Evolutionary conservation across 106 monocot species (phyloP), one percentile per base, ranked within the genome.

Genomic region (Hemerocallis citrina): DNA sequence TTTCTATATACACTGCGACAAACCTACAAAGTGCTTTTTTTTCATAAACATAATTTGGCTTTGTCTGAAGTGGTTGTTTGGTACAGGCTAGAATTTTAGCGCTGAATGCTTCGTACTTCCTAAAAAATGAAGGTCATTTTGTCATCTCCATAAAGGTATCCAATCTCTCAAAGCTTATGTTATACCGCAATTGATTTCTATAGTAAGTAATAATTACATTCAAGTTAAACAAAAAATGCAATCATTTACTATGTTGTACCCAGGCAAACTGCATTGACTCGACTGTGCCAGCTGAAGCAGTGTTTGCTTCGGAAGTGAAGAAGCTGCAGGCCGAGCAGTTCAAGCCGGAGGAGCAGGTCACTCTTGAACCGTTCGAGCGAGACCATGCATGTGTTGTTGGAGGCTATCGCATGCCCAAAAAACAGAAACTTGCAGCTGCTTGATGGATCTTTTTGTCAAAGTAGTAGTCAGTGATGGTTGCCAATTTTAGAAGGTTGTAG

Each of bases 301-400:
- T 88, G 5, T 88, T 93, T 72, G 85, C 88, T 0, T 70, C 68
- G 41, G 93, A 88, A 69, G 93, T 92, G 44, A 84, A 92, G 84
- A 92, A 78, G 61, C 71, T 92, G 49, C 81, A 84, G 30, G 81
- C 75, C 0, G 92, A 92, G 29, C 92, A 92, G 67, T 88, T 93
- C 78, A 93, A 93, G 59, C 88, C 93, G 0, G 45, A 81, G 0
- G 93, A 88, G 64, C 88, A 88, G 71, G 88, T 93, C 0, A 93
- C 93, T 0, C 61, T 88, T 6, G 88, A 88, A 50, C 93, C 93
- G 1, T 88, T 88, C 49, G 84, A 88, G 65, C 72, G 88, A 2
- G 93, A 93, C 47, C 88, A 93, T 62, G 93, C 88, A 36, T 93
- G 93, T 55, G 93, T 88, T 22, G 88, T 88, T 25, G 92, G 92